phyloP scores from a whole-genome alignment of 1,284 basidiomycete genomes.

The Trametes pubescens region DNA sequence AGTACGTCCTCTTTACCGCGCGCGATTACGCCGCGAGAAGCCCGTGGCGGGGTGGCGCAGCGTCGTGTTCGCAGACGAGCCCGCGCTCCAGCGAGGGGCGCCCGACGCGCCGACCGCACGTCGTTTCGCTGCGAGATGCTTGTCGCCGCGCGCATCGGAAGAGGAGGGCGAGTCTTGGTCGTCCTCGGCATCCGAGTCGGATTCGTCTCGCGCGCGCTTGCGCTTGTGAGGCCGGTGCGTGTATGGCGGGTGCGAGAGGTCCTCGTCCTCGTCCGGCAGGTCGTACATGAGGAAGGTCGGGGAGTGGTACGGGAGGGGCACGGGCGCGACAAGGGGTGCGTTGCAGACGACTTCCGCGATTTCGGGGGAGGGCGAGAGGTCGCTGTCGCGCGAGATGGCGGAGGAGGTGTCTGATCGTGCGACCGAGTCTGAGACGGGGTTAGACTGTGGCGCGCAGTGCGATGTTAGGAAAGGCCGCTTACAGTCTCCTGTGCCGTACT shows the following conservation, averaged over 20 bases:
- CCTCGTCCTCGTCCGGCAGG: constrained; percentile 71
- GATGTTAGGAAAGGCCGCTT: constrained; percentile 21
- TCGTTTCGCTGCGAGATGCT: constrained; percentile 32
- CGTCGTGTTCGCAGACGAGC: not conserved
- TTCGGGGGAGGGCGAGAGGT: constrained; percentile 40
- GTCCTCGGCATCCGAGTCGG: constrained; percentile 38
- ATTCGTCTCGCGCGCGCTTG: constrained; percentile 52
- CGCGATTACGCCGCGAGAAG: constrained; percentile 32
- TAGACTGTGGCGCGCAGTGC: constrained; percentile 6
- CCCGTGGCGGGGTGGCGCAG: constrained; percentile 24
- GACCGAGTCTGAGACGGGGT: constrained; percentile 43
- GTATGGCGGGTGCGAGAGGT: constrained; percentile 74
- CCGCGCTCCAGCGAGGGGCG: constrained; percentile 11
- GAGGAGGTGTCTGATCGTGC: constrained; percentile 53
- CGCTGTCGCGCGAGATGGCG: constrained; percentile 36
- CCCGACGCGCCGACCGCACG: constrained; percentile 21
- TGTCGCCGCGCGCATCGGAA: constrained; percentile 2
- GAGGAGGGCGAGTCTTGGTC: constrained; percentile 2
- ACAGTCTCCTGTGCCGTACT: constrained; percentile 26
- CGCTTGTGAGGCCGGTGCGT: constrained; percentile 60
- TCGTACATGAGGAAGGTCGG: constrained; percentile 72
- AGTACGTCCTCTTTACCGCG: constrained; percentile 22
- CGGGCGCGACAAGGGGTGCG: constrained; percentile 69
- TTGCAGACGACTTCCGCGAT: constrained; percentile 62
- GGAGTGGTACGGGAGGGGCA: constrained; percentile 72